Evolutionary conservation across 108 stramenopile species (phyloP).

Genomic region (Cyclotella atomus): DNA sequence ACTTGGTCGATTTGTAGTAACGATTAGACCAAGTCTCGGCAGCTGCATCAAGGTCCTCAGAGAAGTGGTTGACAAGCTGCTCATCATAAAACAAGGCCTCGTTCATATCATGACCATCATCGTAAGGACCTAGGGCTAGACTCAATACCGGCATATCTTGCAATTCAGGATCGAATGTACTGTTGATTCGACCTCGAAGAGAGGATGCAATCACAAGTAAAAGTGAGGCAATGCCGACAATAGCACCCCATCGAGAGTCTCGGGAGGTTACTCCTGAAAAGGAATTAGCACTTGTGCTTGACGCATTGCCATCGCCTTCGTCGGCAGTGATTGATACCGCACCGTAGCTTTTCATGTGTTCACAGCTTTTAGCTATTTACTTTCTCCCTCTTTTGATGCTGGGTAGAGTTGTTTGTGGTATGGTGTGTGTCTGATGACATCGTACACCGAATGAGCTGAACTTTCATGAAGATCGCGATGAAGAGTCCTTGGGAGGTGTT

Average conservation of each 20-base stretch:
- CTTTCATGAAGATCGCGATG: no score
- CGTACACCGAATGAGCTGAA: no score
- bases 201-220: background rate
- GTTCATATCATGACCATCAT: conserved; percentile 22
- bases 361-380: no score
- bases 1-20: conserved; percentile 55
- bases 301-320: background rate
- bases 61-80: conserved; percentile 66
- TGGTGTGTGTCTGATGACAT: no score
- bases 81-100: conserved; percentile 51
- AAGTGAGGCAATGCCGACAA: background rate
- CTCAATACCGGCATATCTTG: background rate
- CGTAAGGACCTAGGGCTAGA: background rate
- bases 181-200: background rate
- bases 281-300: no score
- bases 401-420: no score
- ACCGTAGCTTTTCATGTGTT: background rate
- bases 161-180: no score
- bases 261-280: no score
- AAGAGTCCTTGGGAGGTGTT: no score
- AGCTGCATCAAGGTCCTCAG: no score
- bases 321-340: background rate
- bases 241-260: no score
- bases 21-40: conserved; percentile 61
- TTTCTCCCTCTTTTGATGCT: no score